Base-by-base conservation (phyloP, 441 rosid genomes). In the Euphorbia schlechtendalii region DNA sequence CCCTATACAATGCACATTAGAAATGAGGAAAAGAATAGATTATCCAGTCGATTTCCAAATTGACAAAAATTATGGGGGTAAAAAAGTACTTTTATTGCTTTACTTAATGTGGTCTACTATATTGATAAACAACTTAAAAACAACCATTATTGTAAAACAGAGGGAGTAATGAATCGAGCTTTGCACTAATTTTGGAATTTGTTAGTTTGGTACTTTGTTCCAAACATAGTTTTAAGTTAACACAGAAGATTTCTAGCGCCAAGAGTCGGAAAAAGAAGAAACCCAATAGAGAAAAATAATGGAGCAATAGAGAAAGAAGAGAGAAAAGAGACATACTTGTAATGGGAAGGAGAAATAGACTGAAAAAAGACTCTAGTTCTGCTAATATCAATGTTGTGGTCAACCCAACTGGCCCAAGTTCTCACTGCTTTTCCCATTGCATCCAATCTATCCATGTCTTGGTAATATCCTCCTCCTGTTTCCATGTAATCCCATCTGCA, bases 401-500 rank as follows among this genome's bases (percentile, higher is more conserved):
- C 87, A 49, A 87, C 77, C 99, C 99, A 90, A 38, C 76, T 71
- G 71, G 93, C 86, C 99, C 96, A 90, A 64, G 97, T 81, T 73
- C 83, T 78, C 45, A 93, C 75, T 41, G 83, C 96, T 81, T 81
- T 86, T 76, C 83, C 84, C 81, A 90, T 53, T 32, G 99, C 99
- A 41, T 74, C 81, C 71, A 81, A 71, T 8, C 97, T 83, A 72
- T 90, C 91, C 93, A 93, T 88, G 80, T 90, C 99, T 58, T 69
- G 71, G 79, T 86, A 90, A 74, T 74, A 77, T 21, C 64, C 73
- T n/a, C 93, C 93, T 36, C 78, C 89, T 49, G 84, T 77, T 76
- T 87, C 86, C 79, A 93, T 93, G 73, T 83, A 78, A 76, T 90
- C 97, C 98, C 97, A 93, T 78, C 97, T 93, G 88, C 70, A 64